Conservation (phyloP, 1,139 yeast species). For the Protomyces inundatus region DNA sequence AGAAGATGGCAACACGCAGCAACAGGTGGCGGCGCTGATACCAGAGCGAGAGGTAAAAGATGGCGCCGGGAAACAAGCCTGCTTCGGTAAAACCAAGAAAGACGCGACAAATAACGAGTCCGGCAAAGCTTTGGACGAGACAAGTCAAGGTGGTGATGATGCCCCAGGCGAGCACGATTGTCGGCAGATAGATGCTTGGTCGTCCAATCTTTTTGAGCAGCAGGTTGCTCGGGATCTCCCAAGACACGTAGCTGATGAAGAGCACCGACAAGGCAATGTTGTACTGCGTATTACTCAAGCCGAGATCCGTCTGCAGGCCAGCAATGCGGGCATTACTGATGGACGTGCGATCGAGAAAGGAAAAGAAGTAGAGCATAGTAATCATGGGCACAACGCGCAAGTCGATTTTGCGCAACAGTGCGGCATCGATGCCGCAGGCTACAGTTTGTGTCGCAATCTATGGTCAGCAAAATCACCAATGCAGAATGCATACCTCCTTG, state of each 20-base stretch:
- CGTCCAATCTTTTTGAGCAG: conserved; percentile 43
- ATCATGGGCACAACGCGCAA: conserved; percentile 53
- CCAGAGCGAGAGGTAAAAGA: conserved; percentile 38
- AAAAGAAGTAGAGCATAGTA: conserved; percentile 50
- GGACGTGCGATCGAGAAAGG: conserved; percentile 56
- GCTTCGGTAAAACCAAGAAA: conserved; percentile 56
- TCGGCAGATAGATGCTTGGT: conserved; percentile 53
- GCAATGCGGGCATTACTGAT: conserved; percentile 60
- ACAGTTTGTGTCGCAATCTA: not conserved
- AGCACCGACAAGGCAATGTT: conserved; percentile 53
- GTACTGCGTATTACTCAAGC: conserved; percentile 48
- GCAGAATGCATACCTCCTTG: not conserved
- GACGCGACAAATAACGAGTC: conserved; percentile 46
- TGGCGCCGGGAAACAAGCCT: conserved; percentile 54
- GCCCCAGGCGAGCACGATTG: conserved; percentile 55
- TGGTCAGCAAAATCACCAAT: not conserved
- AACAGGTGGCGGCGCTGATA: conserved; percentile 41
- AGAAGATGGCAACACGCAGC: conserved; percentile 54
- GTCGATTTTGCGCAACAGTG: conserved; percentile 49
- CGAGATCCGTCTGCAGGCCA: conserved; percentile 51
- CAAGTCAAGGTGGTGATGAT: conserved; percentile 48
- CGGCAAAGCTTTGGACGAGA: conserved; percentile 35
- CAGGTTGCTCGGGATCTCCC: conserved; percentile 56
- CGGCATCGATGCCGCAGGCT: conserved; percentile 28
- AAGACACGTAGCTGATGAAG: conserved; percentile 57